Evolutionary conservation across 2,329 filamentous ascomycete genomes (phyloP).

Genomic region (Kalaharituber pfeilii): DNA sequence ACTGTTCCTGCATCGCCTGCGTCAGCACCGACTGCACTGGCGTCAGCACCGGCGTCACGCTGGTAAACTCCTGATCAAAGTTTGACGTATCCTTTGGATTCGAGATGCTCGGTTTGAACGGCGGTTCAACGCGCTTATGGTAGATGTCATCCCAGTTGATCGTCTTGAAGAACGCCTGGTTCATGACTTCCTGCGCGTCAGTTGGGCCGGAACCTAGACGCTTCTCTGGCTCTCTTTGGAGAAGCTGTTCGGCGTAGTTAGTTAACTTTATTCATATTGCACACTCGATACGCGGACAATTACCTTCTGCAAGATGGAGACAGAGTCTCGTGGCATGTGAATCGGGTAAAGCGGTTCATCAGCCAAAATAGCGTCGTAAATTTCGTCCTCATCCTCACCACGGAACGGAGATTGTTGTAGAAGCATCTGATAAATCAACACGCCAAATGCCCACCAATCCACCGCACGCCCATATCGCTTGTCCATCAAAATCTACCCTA

Average conservation of each 20-base stretch:
- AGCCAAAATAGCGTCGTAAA: constrained; percentile 94
- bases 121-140: constrained; percentile 76
- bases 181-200: constrained; percentile 97
- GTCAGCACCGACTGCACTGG: constrained; percentile 94
- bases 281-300: background rate
- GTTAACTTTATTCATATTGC: no score
- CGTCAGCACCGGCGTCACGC: constrained; percentile 89
- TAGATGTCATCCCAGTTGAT: constrained; percentile 99
- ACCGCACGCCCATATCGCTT: constrained; percentile 97
- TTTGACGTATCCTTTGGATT: constrained; percentile 97
- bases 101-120: constrained; percentile 78
- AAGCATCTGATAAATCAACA: constrained; percentile 98
- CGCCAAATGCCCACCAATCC: constrained; percentile 99
- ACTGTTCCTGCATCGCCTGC: constrained; percentile 98
- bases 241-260: constrained; percentile 36
- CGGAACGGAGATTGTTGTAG: constrained; percentile 97
- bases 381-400: constrained; percentile 96
- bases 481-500: constrained; percentile 65
- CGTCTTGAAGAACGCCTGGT: constrained; percentile 91
- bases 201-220: constrained; percentile 87
- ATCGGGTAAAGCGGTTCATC: constrained; percentile 97
- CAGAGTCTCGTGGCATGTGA: constrained; percentile 94
- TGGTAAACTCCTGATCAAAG: constrained; percentile 97
- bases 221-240: constrained; percentile 86
- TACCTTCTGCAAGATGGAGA: constrained; percentile 82